phyloP scores from a whole-genome alignment of 2,329 filamentous ascomycete genomes.

The Triangularia setosa region DNA sequence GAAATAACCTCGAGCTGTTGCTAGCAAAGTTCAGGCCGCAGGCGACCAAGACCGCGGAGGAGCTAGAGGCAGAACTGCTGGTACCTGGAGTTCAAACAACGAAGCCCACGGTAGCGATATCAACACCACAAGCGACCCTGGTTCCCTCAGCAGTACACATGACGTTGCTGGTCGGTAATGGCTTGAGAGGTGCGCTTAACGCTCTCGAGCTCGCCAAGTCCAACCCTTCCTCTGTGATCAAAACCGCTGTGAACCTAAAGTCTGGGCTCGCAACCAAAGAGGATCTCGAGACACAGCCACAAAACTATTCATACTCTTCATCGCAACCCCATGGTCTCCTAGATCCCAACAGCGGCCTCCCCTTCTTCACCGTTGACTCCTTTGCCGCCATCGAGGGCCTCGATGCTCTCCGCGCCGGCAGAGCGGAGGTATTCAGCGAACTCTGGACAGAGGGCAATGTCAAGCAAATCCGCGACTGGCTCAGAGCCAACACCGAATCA shows the following conservation, averaged over 20 bases:
- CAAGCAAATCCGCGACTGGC: conserved; percentile 61
- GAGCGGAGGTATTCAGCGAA: conserved; percentile 68
- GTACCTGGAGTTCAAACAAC: conserved; percentile 58
- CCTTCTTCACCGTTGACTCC: conserved; percentile 56
- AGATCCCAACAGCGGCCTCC: conserved; percentile 35
- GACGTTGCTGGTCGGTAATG: conserved; percentile 69
- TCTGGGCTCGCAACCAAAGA: conserved; percentile 9
- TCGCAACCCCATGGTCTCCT: background rate
- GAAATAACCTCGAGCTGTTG: conserved; percentile 61
- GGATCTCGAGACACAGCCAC: conserved; percentile 38
- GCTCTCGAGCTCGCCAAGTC: conserved; percentile 38
- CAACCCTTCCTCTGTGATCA: conserved; percentile 38
- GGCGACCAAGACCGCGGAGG: conserved; percentile 29
- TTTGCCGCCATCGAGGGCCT: conserved; percentile 60
- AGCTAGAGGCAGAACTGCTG: conserved; percentile 63
- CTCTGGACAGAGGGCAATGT: conserved; percentile 72
- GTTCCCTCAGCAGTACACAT: conserved; percentile 74
- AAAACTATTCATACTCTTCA: background rate
- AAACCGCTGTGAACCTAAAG: conserved; percentile 52
- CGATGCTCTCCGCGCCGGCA: conserved; percentile 62
- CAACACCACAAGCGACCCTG: background rate
- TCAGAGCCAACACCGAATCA: conserved; percentile 47
- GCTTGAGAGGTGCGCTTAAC: conserved; percentile 62
- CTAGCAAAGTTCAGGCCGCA: conserved; percentile 28
- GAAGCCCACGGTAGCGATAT: background rate